Base-by-base conservation (phyloP, 768 basidiomycete genomes). In the Suillus subalutaceus region DNA sequence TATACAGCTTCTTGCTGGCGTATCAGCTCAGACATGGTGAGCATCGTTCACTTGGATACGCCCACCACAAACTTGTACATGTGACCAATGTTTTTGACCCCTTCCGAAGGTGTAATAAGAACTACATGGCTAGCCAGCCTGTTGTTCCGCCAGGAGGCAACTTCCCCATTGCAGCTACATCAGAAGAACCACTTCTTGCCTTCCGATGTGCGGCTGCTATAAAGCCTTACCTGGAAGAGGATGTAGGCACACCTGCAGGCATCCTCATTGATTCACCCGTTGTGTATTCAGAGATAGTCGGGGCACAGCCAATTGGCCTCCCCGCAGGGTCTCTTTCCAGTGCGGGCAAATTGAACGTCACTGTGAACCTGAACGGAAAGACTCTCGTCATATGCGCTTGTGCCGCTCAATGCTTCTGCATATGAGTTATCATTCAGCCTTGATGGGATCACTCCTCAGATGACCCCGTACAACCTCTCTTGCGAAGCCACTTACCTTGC, bases 161-260 rank as follows among this genome's bases (percentile, higher is more conserved):
- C 68, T 87, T 86, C 66, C 80, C 79, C 2, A 63, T 77, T 4
- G 81, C 84, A 7, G 72, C 72, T 10, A 68, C 71, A 1, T 82
- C 81, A 3, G 67, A 77, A 0, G 73, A 71, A 1, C 77, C 87
- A n/a, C 80, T 87, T 48, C 80, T 89, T 32, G 84, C 86, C 9
- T 74, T 90, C 46, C 85, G 86, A 12, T 89, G 88, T 66, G 81
- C 82, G 10, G 87, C 86, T 37, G 84, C 85, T 3, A 82, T 88
- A 30, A 80, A 83, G 7, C 88, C 88, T 1, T 90, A 88, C 72
- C 81, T 89, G 30, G 81, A 83, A 18, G 86, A 85, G 68, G 88
- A 88, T 67, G 75, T 77, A 35, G 70, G 71, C 30, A 79, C 80
- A 4, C 77, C 80, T 3, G 78, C 81, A 16, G 79, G 81, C 18